Evolutionary conservation across 257 asterid species (phyloP).

Genomic region (Forsythia viridissima): DNA sequence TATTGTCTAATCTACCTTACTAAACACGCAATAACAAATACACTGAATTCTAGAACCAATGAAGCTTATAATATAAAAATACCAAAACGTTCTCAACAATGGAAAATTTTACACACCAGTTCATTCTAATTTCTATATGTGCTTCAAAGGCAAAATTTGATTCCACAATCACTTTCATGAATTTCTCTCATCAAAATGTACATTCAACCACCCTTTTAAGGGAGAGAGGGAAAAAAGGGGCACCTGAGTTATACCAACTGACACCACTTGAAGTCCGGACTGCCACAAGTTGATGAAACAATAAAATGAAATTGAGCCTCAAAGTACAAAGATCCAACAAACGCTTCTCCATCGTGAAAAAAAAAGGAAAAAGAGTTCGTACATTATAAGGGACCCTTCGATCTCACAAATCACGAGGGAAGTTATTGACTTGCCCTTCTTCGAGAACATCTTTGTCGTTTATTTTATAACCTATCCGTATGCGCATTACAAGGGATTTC

Average conservation of each 20-base stretch:
- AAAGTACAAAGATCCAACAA: slow-evolving; percentile 29
- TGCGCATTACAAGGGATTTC: slow-evolving; percentile 93
- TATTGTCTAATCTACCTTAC: background rate
- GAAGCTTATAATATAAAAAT: slow-evolving; percentile 24
- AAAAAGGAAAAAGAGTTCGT: background rate
- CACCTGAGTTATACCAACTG: slow-evolving; percentile 17
- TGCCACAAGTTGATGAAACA: slow-evolving; percentile 23
- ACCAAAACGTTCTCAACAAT: slow-evolving; percentile 15
- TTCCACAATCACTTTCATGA: slow-evolving; percentile 32
- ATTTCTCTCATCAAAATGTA: slow-evolving; percentile 44
- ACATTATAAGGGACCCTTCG: slow-evolving; percentile 2
- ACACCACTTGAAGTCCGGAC: slow-evolving; percentile 21
- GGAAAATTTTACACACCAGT: slow-evolving; percentile 15
- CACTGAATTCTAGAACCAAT: background rate
- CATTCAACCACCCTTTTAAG: slow-evolving; percentile 39
- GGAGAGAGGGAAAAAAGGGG: slow-evolving; percentile 22
- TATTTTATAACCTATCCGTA: slow-evolving; percentile 71
- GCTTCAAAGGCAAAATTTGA: slow-evolving; percentile 39
- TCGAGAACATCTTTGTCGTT: slow-evolving; percentile 75
- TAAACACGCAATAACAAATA: background rate
- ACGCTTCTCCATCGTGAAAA: slow-evolving; percentile 25
- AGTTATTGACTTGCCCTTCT: slow-evolving; percentile 90
- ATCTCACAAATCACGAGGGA: slow-evolving; percentile 71
- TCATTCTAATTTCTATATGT: slow-evolving; percentile 30
- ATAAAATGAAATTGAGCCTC: slow-evolving; percentile 18